Base-by-base conservation (phyloP, 2,329 filamentous ascomycete genomes). In the Salinomyces thailandicus region DNA sequence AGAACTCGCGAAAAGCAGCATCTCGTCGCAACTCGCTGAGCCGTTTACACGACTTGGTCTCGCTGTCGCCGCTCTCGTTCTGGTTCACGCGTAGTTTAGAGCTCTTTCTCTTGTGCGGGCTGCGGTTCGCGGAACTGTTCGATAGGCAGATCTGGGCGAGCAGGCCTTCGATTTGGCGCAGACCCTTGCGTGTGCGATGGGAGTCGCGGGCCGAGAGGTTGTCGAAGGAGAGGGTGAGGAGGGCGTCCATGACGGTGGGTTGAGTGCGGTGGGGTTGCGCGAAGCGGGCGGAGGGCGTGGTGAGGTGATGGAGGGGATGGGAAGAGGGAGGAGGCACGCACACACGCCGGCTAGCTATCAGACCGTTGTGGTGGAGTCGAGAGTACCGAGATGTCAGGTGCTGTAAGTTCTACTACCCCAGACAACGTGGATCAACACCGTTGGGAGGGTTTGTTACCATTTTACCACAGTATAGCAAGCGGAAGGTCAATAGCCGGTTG, bases 101-200 rank as follows among this genome's bases (percentile, higher is more conserved):
- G 42, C 35, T 54, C 56, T 59, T 69, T 62, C 61, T 62, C 52
- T 54, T 54, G 39, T 53, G 45, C 26, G 53, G 45, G 35, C 53
- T 49, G 9, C n/a, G 9, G n/a, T 26, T 26, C 22, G 52, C 48
- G n/a, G 51, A 57, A 20, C 60, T 47, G 30, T 52, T 55, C 22
- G 81, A 81, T 27, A 96, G 77, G 63, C 89, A 95, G 64, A 96
- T 93, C 62, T 94, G 87, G 15, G 89, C 89, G 34, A 96, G 74
- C 31, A 96, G 73, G 19, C 86, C 86, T 64, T 96, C 89, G 46
- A 96, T 85, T 65, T 95, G 89, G 49, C 85, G 81, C 48, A 96
- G 67, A 35, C 89, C 91, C 66, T 95, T 96, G 51, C 85, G 81
- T 57, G 96, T 83, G 66, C 94, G 94, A 59, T 73, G 71, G 39